Evolutionary conservation across 139 green algal genomes (phyloP), one percentile per base, ranked within the genome.

Genomic region (Haematococcus lacustris): DNA sequence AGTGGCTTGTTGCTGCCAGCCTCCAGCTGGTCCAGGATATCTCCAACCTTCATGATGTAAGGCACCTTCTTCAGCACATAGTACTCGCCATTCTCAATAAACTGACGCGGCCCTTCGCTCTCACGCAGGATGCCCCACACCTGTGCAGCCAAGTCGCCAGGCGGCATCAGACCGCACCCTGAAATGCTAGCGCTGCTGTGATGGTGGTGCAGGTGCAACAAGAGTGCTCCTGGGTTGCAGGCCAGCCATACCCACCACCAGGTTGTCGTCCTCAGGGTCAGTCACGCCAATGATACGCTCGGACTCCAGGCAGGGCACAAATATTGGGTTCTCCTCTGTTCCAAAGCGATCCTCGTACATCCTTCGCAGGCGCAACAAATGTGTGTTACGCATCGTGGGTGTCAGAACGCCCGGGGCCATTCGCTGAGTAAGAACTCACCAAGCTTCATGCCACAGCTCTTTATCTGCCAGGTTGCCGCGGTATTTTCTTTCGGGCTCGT

Each of bases 241-340:
- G n/a, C n/a, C n/a, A n/a, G n/a, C n/a, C n/a, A n/a, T n/a, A n/a
- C 53, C 38, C 51, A 66, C 77, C 23, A 90, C 84, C 2, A 88
- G 66, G 35, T 81, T 89, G 43, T 91, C 87, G 40, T 91, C 87
- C 57, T 91, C 85, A 28, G 87, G 87, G 47, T 91, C 87, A 1
- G 85, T 88, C 28, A 90, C 85, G 37, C 87, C 87, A 37, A 91
- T 88, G 59, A 91, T 91, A 34, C 87, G 74, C 78, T 91, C 87
- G 1, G 63, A 33, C 50, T 88, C 80, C 67, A 86, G 71, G 9
- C 80, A 83, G 25, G 85, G 83, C 1, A 91, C 86, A 7, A 84
- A 66, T 32, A 90, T 85, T 4, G 86, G 86, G 71, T 90, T 82
- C 17, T 86, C 80, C 66, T 82, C 78, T 0, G 86, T 90, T 51